Evolutionary conservation across 2,329 filamentous ascomycete genomes (phyloP).

Genomic region (Bisporella sp.): DNA sequence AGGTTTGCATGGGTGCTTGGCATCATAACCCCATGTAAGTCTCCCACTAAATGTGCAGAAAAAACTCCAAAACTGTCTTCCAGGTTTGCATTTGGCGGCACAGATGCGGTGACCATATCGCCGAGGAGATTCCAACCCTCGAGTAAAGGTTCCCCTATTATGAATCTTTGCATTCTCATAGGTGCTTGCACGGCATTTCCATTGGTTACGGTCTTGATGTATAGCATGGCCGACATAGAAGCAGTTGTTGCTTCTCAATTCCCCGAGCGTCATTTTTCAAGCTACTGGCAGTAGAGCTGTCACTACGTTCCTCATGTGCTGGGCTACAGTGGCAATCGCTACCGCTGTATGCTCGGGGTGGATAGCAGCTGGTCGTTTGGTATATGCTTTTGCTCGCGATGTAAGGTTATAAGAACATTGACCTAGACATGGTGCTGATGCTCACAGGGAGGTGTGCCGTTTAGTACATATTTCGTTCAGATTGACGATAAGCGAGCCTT

Average conservation of each 20-base stretch:
- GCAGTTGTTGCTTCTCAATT: slow-evolving; percentile 58
- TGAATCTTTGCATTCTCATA: slow-evolving; percentile 58
- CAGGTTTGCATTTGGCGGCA: slow-evolving; percentile 5
- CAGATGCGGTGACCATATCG: slow-evolving; percentile 33
- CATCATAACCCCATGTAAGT: neutral
- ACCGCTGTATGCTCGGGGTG: neutral
- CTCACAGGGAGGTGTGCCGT: slow-evolving; percentile 36
- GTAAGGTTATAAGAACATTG: too few relatives aligned
- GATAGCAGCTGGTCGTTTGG: too few relatives aligned
- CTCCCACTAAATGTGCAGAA: neutral
- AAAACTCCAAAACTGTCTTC: neutral
- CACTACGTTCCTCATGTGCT: too few relatives aligned
- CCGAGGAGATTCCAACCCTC: slow-evolving; percentile 62
- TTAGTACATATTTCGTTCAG: slow-evolving; percentile 44
- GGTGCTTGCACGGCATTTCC: slow-evolving; percentile 56
- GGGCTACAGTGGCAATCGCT: too few relatives aligned
- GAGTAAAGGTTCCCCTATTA: slow-evolving; percentile 62
- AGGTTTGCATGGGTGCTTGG: too few relatives aligned
- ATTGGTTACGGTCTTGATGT: slow-evolving; percentile 66
- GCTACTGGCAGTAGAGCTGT: neutral
- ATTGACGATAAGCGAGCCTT: slow-evolving; percentile 2
- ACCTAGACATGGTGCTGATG: neutral
- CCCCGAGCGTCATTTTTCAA: slow-evolving; percentile 69
- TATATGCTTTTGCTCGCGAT: too few relatives aligned
- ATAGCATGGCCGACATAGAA: slow-evolving; percentile 62